Conservation (phyloP, 352 stramenopile species). For the Phytopythium kandeliae region DNA sequence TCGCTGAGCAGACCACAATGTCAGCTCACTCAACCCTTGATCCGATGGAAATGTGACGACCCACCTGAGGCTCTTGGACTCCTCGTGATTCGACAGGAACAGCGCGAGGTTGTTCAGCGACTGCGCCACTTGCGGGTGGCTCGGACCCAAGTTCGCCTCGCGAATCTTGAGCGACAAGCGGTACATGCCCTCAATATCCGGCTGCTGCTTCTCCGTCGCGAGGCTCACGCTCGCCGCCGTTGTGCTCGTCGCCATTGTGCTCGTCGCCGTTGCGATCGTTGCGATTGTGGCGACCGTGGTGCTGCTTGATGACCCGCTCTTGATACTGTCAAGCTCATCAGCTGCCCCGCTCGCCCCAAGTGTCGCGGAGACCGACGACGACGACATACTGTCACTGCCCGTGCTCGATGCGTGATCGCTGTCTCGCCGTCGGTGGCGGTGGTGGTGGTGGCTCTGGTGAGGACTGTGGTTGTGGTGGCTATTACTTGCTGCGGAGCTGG, state of each 20-base stretch:
- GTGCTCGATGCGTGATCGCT: slow-evolving; percentile 15
- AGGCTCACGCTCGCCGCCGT: not conserved
- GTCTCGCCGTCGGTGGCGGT: slow-evolving; percentile 4
- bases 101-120: slow-evolving; percentile 79
- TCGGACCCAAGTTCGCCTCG: slow-evolving; percentile 51
- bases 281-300: not conserved
- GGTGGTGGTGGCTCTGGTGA: not conserved
- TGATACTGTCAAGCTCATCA: slow-evolving; percentile 10
- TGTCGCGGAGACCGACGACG: slow-evolving; percentile 3
- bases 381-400: slow-evolving; percentile 20
- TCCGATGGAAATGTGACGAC: not conserved
- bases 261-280: not conserved
- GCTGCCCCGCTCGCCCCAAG: slow-evolving; percentile 6
- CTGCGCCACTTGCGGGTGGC: slow-evolving; percentile 73
- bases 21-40: not conserved
- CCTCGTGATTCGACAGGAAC: slow-evolving; percentile 61
- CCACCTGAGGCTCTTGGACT: slow-evolving; percentile 47
- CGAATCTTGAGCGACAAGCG: slow-evolving; percentile 71
- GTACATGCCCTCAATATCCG: slow-evolving; percentile 73
- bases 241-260: not conserved
- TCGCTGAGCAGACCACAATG: slow-evolving; percentile 10
- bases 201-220: slow-evolving; percentile 12
- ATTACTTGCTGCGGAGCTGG: not conserved
- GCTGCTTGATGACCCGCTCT: slow-evolving; percentile 3
- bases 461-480: not conserved